phyloP scores from a whole-genome alignment of 2,329 filamentous ascomycete genomes.

The Aureobasidium mangrovei region DNA sequence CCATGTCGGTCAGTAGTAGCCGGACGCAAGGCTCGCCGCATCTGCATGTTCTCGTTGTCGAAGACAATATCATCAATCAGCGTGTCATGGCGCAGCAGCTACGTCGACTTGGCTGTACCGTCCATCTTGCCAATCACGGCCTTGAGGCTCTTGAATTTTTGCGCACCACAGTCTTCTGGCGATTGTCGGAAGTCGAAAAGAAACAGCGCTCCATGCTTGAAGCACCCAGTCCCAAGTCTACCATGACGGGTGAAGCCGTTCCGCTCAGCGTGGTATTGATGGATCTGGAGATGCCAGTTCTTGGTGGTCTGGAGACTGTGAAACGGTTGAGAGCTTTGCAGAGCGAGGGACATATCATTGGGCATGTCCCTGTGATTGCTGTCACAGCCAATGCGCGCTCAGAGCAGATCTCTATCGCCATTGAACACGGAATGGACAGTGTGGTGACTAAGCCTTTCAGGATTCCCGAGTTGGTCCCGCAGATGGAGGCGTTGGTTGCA shows the following conservation, averaged over 20 bases:
- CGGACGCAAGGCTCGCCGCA: background rate
- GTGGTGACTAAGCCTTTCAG: slow-evolving; percentile 30
- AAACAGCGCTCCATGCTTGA: background rate
- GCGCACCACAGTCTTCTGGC: slow-evolving; percentile 17
- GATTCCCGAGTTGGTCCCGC: slow-evolving; percentile 28
- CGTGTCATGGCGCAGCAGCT: slow-evolving; percentile 22
- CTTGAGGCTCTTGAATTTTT: slow-evolving; percentile 23
- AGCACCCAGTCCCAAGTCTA: background rate
- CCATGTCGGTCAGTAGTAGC: background rate
- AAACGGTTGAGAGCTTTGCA: slow-evolving; percentile 54
- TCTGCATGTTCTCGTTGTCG: slow-evolving; percentile 21
- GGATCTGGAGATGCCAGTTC: slow-evolving; percentile 59
- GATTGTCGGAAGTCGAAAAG: background rate
- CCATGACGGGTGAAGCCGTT: background rate
- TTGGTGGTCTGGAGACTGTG: slow-evolving; percentile 66
- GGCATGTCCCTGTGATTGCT: slow-evolving; percentile 61
- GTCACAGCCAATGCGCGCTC: slow-evolving; percentile 65
- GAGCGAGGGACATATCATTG: slow-evolving; percentile 45
- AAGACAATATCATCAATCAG: slow-evolving; percentile 24
- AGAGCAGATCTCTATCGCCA: slow-evolving; percentile 25
- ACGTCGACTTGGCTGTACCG: slow-evolving; percentile 21
- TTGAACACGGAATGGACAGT: slow-evolving; percentile 18
- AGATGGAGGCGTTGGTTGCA: slow-evolving; percentile 35
- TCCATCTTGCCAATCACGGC: slow-evolving; percentile 22
- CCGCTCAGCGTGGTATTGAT: slow-evolving; percentile 11